Base-by-base conservation (phyloP, 169 alveolate genomes). In the Besnoitia besnoiti region DNA sequence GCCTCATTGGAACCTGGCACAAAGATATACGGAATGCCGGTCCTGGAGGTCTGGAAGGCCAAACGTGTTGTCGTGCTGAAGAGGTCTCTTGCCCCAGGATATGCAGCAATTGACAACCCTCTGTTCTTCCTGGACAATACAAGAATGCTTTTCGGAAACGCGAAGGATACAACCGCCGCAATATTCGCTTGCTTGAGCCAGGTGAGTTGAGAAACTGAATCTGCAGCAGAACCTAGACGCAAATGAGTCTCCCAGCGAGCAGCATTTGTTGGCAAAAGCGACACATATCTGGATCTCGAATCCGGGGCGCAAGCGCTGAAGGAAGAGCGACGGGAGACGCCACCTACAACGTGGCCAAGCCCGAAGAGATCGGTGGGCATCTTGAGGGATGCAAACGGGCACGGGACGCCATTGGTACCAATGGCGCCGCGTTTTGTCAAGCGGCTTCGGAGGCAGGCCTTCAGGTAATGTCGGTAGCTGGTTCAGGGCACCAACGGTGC, bases 21-120 rank as follows among this genome's bases (percentile, higher is more conserved):
- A 55, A 97, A 98, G 91, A 97, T 98, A 49, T 96, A 97, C 80
- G 99, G 99, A 76, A 98, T 98, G 99, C 99, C 99, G 0, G 99
- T 98, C 80, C 95, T 98, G 46, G 98, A 97, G 93, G 99, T 96
- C 46, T 98, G 99, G 99, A 96, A 97, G 89, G 98, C 98, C 55
- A 97, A 97, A 77, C 95, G 94, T 85, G 96, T 95, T 33, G 96
- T 98, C 73, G 98, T 97, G 73, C 94, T 97, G 94, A 98, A 98
- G 96, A 97, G 99, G 62, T 95, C 98, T 33, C 94, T 98, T 97
- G 99, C 98, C 40, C 95, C 97, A n/a, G 99, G 99, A 51, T 98
- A 98, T 96, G 98, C 99, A 61, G 98, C 97, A 47, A 97, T 98
- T 77, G 99, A 98, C 55, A 98, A 98, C 90, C 99, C 99, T 4